Conservation (phyloP, 2,329 filamentous ascomycete species). For the Aspergillus sp. region DNA sequence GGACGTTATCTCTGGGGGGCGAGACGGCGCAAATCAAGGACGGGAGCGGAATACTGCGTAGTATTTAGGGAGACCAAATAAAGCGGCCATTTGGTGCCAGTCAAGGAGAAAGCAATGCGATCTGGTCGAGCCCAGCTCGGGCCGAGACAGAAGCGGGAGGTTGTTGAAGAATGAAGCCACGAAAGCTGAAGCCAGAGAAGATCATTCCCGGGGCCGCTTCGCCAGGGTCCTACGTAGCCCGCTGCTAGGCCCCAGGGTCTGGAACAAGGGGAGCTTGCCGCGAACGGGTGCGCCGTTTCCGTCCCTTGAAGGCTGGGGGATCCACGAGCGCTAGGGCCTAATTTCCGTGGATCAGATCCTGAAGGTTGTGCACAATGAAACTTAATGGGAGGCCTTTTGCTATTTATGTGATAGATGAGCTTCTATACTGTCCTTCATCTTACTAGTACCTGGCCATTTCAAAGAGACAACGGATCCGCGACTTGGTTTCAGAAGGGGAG, state of each 20-base stretch:
- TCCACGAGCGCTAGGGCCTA: neutral
- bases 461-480: neutral
- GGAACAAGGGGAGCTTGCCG: conserved; percentile 7
- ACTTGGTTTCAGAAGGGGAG: neutral
- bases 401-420: neutral
- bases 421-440: neutral
- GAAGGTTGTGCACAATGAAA: neutral
- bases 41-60: neutral
- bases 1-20: neutral
- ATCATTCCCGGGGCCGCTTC: neutral
- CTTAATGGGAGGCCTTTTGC: neutral
- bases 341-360: conserved; percentile 4
- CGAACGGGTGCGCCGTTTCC: conserved; percentile 14
- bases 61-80: neutral
- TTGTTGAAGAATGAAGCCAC: neutral
- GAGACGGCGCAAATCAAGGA: neutral
- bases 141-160: neutral
- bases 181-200: conserved; percentile 1
- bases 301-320: neutral
- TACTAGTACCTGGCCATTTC: neutral
- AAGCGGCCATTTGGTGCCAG: neutral
- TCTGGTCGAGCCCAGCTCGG: neutral
- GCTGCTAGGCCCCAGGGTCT: neutral
- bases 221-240: neutral
- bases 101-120: neutral